Percentiles rank a stretch among this genome's conserved stretches.
These are phyloP conservation scores for Boletus smithii DNA, from an alignment of 1,284 basidiomycete genomes.

Conservation along the genomic window DNA sequence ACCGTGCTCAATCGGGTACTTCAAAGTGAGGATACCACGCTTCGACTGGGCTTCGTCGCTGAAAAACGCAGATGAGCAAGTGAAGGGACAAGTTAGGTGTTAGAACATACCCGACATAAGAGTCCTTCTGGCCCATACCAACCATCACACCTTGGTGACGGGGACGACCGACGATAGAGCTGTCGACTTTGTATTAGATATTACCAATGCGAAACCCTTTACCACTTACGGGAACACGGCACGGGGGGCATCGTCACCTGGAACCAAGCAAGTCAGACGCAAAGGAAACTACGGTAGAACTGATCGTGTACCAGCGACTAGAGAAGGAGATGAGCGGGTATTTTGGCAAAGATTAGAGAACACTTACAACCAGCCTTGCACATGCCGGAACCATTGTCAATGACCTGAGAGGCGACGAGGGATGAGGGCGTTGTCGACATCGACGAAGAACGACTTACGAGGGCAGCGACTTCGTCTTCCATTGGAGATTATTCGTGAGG, in stretches of 20 bases:
- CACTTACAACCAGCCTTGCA: conserved; percentile 63
- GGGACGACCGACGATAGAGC: conserved; percentile 83
- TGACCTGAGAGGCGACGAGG: conserved; percentile 38
- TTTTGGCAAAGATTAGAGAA: background rate
- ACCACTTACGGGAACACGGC: conserved; percentile 65
- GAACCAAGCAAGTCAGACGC: conserved; percentile 14
- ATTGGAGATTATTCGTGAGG: conserved; percentile 27
- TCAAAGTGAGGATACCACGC: conserved; percentile 89
- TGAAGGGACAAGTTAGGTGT: background rate
- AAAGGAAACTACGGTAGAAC: background rate
- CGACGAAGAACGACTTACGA: conserved; percentile 29
- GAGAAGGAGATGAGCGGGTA: conserved; percentile 8
- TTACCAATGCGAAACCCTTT: conserved; percentile 6
- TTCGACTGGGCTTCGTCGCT: conserved; percentile 89
- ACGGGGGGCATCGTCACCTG: conserved; percentile 75
- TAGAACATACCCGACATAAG: conserved; percentile 64
- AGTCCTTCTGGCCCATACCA: conserved; percentile 78
- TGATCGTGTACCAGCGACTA: conserved; percentile 27
- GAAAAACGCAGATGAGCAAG: conserved; percentile 2
- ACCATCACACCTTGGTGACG: conserved; percentile 89
- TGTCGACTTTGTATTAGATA: conserved; percentile 28
- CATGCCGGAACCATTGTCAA: conserved; percentile 68
- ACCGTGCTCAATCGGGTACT: conserved; percentile 72
- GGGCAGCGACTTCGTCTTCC: conserved; percentile 47
- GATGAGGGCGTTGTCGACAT: background rate